Evolutionary conservation across 176 grass and related monocot genomes (phyloP).

Genomic region (Avena eriantha): DNA sequence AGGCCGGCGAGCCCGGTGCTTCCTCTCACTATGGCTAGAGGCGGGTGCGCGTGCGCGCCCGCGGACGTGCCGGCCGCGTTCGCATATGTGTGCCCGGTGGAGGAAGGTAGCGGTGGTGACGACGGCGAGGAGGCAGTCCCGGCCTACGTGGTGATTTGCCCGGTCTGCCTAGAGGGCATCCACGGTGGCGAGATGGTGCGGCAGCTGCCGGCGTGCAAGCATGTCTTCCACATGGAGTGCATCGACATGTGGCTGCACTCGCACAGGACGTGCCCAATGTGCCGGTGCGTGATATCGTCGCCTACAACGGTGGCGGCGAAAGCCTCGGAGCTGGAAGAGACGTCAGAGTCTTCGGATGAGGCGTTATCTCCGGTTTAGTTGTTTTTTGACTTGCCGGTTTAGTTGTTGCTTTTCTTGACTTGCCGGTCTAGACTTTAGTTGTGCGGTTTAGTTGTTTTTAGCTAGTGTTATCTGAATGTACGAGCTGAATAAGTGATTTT

Average conservation of each 20-base stretch:
- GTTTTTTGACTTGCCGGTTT: too few relatives aligned
- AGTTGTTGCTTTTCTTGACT: too few relatives aligned
- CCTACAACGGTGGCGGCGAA: neutral
- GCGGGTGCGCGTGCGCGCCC: neutral
- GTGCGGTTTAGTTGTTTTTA: neutral
- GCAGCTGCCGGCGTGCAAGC: slow-evolving; percentile 5
- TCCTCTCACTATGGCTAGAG: neutral
- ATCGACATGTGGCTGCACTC: slow-evolving; percentile 12
- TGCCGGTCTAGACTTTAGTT: too few relatives aligned
- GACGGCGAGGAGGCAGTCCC: neutral
- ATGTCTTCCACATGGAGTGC: neutral
- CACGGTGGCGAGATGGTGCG: slow-evolving; percentile 12
- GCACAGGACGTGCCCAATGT: slow-evolving; percentile 12
- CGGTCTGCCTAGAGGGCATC: slow-evolving; percentile 6
- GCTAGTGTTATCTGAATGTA: neutral
- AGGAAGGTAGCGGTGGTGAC: neutral
- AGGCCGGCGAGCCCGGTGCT: neutral
- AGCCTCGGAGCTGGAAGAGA: neutral
- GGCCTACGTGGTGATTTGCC: neutral
- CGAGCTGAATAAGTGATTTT: neutral
- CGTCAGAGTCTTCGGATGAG: neutral
- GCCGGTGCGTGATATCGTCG: slow-evolving; percentile 29
- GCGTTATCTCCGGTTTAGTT: slow-evolving; percentile 36
- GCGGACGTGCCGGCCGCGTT: slow-evolving; percentile 14
- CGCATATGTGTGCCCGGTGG: neutral